Base-by-base conservation (phyloP, 2,329 filamentous ascomycete genomes). In the Penicillium hordei region DNA sequence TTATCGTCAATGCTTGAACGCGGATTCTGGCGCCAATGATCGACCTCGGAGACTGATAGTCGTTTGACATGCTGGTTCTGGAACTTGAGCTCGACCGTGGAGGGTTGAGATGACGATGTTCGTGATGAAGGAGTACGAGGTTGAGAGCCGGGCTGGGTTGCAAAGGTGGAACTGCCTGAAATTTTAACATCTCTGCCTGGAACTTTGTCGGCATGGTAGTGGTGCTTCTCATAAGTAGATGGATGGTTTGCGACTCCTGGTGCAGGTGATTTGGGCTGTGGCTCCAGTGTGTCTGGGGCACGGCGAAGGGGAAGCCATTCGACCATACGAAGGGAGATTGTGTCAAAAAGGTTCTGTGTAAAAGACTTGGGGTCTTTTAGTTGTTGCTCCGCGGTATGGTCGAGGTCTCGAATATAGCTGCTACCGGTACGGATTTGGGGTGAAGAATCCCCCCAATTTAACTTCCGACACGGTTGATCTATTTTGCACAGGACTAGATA, bases 301-400 rank as follows among this genome's bases (percentile, higher is more conserved):
- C 69, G 70, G 34, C 73, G 72, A 27, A 77, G 65, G n/a, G 78
- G 76, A 49, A 80, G 66, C 78, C 78, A 80, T 61, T 78, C 76
- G 9, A 79, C 70, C 73, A 79, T 76, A 43, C 77, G 70, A 36
- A 81, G 59, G 3, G 77, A 74, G 9, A 78, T 57, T 0, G 79
- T 78, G 62, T 81, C 78, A 54, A 82, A 84, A 1, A 85, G 69
- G 58, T 81, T 82, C 63, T 88, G 86, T 2, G 83, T 82, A 56
- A 88, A 84, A 2, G 85, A 87, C 65, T 84, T 85, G 1, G 79
- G 79, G 63, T 88, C 86, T 64, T 82, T 86, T 48, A 73, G 62
- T 21, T 61, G 68, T 42, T 72, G 69, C 25, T 70, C 58, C 9
- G 65, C 52, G 10, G 59, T 53, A 52, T 58, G 57, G 27, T 68